Evolutionary conservation across 2,329 filamentous ascomycete genomes (phyloP), one percentile per base, ranked within the genome.

Genomic region (Mycocentrospora acerina): DNA sequence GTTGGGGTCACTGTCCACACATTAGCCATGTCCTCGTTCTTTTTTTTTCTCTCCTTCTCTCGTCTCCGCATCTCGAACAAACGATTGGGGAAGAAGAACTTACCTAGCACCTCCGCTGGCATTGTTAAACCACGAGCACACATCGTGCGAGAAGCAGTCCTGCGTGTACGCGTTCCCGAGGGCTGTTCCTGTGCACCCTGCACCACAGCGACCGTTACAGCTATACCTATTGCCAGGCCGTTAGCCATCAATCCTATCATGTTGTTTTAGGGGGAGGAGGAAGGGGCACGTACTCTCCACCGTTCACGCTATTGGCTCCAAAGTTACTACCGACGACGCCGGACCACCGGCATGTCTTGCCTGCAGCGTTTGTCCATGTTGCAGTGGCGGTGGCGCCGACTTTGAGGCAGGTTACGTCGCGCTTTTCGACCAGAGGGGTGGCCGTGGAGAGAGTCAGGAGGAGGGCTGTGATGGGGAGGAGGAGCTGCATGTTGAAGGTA

Each of bases 41-140:
- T 15, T 2, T 4, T 4, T 16, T 12, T 2, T 5, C 19, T 22
- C 19, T 22, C 5, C 5, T 22, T 9, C 19, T 6, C 19, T 6
- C 5, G 9, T 5, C 19, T 9, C 9, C 19, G 19, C 19, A 22
- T 22, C 5, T 22, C 9, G 19, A 22, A 22, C 19, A 22, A 22
- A 22, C 19, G 19, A 4, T 12, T n/a, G n/a, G n/a, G n/a, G n/a
- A n/a, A n/a, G n/a, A 12, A 29, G 7, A 4, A 44, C 25, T 6
- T 52, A 74, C 74, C 66, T 72, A 0, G 71, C 59, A 2, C 74
- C 74, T 7, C 71, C 71, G n/a, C 59, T 69, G 2, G 74, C 72
- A 34, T 70, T 70, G 19, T 76, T 69, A 42, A 77, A 77, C 46
- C 72, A 77, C 4, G 72, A 75, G 53, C 74, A 77, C 10, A 77